Base-by-base conservation (phyloP, 2,329 filamentous ascomycete genomes). In the Fusarium protoensiforme region DNA sequence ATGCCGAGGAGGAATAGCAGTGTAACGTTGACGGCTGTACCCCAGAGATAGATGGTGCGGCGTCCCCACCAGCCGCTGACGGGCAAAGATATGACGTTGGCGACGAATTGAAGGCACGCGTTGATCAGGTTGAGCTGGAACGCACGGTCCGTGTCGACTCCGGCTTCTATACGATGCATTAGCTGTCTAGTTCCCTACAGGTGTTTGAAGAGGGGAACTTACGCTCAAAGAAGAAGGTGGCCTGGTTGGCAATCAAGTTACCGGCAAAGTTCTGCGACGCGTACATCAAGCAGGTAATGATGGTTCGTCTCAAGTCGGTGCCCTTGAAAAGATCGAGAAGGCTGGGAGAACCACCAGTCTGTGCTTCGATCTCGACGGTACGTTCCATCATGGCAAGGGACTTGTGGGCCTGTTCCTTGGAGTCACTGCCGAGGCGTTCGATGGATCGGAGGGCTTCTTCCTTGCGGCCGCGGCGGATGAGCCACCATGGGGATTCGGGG, bases 11-110 rank as follows among this genome's bases (percentile, higher is more conserved):
- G 82, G 71, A 92, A 62, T 22, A 92, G 83, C 76, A 92, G 84
- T 48, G 75, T 75, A 62, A 83, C 81, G 81, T 89, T 90, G 81
- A 86, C 85, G 46, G 83, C 77, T 35, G 86, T 86, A 73, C 90
- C 90, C 82, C 86, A 91, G 67, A 92, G 83, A 78, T 91, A 92
- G 81, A 92, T 91, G 33, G 87, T 86, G 64, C 90, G 89, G 68
- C 90, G 87, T 78, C 90, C 89, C 62, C 90, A 85, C 81, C 89
- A 92, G 3, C 87, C 86, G 36, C 88, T 91, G 51, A 92, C 85
- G 65, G 91, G 81, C 90, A 90, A 92, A 64, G 90, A 92, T 38
- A 90, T 82, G 85, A 90, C 90, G 79, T 90, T 88, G 74, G 90
- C 85, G 78, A 92, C 81, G 80, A 81, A 83, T 78, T 91, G 88